Percentiles rank a stretch among this genome's conserved stretches.
phyloP scores from a whole-genome alignment of 1,284 basidiomycete species.

The Ceratobasidium sp. region DNA sequence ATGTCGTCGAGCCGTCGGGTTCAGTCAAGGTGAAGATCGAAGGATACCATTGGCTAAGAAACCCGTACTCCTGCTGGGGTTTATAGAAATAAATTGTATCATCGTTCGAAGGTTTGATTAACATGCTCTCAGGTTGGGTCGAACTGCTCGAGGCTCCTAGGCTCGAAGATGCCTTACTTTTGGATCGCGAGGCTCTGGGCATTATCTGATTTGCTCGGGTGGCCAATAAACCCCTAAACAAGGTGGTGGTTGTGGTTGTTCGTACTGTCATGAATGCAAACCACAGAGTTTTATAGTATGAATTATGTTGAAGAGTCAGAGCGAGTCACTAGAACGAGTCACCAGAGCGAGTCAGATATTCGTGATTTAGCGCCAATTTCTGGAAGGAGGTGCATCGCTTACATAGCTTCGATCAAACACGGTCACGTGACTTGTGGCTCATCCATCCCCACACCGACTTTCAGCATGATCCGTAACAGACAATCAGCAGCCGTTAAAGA shows the following conservation, averaged over 20 bases:
- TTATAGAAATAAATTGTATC: conserved; percentile 35
- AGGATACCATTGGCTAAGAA: conserved; percentile 69
- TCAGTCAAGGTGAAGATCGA: conserved; percentile 59
- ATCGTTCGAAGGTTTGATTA: neutral
- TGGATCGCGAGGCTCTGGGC: neutral
- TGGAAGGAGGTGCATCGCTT: no score
- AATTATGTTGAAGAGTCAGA: no score
- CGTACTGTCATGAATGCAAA: no score
- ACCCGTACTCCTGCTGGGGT: conserved; percentile 58
- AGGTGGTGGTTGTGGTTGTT: no score
- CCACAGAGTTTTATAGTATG: no score
- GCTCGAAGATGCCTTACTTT: neutral
- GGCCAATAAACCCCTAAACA: no score
- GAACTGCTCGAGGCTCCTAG: neutral
- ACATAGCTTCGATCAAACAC: conserved; percentile 31
- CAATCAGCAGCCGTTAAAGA: neutral
- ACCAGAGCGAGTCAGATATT: no score
- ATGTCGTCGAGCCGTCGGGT: conserved; percentile 49
- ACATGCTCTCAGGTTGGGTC: neutral
- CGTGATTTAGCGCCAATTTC: no score
- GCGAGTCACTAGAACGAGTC: no score
- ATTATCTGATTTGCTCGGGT: neutral
- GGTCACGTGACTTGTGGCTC: conserved; percentile 22
- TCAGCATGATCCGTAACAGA: conserved; percentile 10
- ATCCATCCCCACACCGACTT: neutral